Conservation (phyloP, 2,329 filamentous ascomycete species). For the Fusarium sp. region DNA sequence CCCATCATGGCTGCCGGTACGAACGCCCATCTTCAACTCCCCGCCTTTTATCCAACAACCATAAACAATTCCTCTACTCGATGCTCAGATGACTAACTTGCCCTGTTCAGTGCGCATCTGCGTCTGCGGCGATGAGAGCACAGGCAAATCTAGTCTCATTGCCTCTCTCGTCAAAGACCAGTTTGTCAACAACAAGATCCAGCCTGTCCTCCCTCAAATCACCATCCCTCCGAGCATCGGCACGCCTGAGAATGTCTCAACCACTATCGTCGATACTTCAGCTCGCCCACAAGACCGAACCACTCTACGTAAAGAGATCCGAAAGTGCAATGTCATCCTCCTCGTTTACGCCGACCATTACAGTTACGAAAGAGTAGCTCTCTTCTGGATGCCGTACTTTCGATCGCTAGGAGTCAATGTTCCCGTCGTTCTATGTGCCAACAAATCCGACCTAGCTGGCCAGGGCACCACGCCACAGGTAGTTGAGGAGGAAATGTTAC, state of each 20-base stretch:
- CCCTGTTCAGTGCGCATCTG: conserved; percentile 79
- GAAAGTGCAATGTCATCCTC: conserved; percentile 96
- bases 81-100: conserved; percentile 30
- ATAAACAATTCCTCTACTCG: not conserved
- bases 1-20: conserved; percentile 45
- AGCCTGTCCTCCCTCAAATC: conserved; percentile 91
- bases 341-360: conserved; percentile 99
- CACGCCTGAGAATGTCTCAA: conserved; percentile 95
- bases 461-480: conserved; percentile 83
- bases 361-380: conserved; percentile 94
- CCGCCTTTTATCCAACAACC: conserved; percentile 3
- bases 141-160: conserved; percentile 93
- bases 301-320: conserved; percentile 90
- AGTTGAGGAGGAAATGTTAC: conserved; percentile 96
- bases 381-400: conserved; percentile 99
- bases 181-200: conserved; percentile 95
- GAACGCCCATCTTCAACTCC: conserved; percentile 16
- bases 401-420: conserved; percentile 98
- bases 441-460: conserved; percentile 90
- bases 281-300: conserved; percentile 93
- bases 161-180: conserved; percentile 96
- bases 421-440: conserved; percentile 94
- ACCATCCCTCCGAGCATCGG: conserved; percentile 93
- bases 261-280: conserved; percentile 96
- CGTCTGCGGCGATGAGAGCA: conserved; percentile 95